Evolutionary conservation across 345 rosid genomes (phyloP).

Genomic region (Microthlaspi erraticum): DNA sequence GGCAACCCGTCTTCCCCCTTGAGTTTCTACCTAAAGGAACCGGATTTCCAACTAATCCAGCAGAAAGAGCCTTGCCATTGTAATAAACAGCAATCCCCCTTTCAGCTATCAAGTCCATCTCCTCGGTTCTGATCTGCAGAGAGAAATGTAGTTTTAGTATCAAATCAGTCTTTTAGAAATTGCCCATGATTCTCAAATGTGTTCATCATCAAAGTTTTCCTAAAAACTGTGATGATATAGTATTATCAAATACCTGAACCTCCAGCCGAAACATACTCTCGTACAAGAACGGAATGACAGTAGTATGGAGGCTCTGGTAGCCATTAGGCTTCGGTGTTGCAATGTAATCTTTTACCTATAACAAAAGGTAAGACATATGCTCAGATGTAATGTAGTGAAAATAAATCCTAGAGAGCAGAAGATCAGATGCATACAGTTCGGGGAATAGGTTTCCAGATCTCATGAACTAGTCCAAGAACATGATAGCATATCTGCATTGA

Average conservation of each 20-base stretch:
- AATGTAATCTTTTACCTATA: constrained; percentile 95
- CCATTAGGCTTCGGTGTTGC: constrained; percentile 99
- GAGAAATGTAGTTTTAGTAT: constrained; percentile 26
- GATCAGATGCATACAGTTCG: constrained; percentile 66
- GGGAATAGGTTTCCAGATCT: constrained; percentile 96
- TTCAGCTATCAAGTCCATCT: constrained; percentile 96
- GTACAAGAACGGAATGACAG: constrained; percentile 85
- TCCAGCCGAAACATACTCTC: constrained; percentile 91
- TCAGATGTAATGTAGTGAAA: constrained; percentile 12
- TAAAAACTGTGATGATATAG: constrained; percentile 16
- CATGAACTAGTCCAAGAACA: constrained; percentile 94
- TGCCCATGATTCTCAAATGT: constrained; percentile 13
- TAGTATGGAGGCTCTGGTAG: constrained; percentile 96
- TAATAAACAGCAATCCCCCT: constrained; percentile 99
- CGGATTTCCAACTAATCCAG: constrained; percentile 78
- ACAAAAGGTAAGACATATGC: constrained; percentile 33
- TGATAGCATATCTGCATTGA: constrained; percentile 93
- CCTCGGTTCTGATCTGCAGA: constrained; percentile 93
- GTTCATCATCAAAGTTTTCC: not conserved
- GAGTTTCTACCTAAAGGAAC: constrained; percentile 67
- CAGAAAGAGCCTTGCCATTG: constrained; percentile 79
- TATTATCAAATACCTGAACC: constrained; percentile 66
- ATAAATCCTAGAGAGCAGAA: constrained; percentile 26
- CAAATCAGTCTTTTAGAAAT: constrained; percentile 9
- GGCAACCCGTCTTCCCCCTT: constrained; percentile 80